Conservation (phyloP, 116 monocot species). For the Dioscorea cayenensis region DNA sequence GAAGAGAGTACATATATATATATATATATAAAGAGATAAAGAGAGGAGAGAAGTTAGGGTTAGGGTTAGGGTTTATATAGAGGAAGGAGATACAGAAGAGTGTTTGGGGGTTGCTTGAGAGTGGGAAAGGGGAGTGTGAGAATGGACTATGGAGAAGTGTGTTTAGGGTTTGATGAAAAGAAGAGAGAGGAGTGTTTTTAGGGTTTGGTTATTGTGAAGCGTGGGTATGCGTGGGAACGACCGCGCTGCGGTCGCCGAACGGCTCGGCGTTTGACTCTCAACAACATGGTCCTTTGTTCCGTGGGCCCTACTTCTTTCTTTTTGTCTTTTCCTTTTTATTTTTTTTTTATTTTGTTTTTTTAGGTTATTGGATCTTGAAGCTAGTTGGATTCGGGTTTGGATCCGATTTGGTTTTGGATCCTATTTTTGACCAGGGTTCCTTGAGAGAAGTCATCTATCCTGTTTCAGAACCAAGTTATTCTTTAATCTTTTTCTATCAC, state of each 20-base stretch:
- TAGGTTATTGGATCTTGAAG: not conserved
- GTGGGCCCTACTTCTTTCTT: not conserved
- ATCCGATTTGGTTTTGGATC: too few species aligned
- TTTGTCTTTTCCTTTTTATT: not conserved
- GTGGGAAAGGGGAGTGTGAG: not conserved
- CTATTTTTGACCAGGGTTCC: too few species aligned
- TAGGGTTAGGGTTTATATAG: not conserved
- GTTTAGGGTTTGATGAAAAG: not conserved
- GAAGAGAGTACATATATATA: not conserved
- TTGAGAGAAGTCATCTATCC: too few species aligned
- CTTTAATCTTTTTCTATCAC: too few species aligned
- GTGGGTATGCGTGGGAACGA: slow-evolving; percentile 1
- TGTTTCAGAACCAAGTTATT: too few species aligned
- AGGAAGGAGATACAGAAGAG: not conserved
- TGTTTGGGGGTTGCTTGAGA: not conserved
- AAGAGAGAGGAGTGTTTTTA: not conserved
- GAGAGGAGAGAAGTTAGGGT: not conserved
- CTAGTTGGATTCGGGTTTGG: too few species aligned
- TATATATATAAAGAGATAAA: not conserved
- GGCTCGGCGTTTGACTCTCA: slow-evolving; percentile 24
- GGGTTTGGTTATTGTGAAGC: not conserved
- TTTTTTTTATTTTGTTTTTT: too few species aligned
- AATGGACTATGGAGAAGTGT: too few species aligned
- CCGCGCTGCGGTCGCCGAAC: slow-evolving; percentile 29
- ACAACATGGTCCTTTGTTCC: not conserved